phyloP scores from a whole-genome alignment of 352 stramenopile species.

The Pythium utonaiense region DNA sequence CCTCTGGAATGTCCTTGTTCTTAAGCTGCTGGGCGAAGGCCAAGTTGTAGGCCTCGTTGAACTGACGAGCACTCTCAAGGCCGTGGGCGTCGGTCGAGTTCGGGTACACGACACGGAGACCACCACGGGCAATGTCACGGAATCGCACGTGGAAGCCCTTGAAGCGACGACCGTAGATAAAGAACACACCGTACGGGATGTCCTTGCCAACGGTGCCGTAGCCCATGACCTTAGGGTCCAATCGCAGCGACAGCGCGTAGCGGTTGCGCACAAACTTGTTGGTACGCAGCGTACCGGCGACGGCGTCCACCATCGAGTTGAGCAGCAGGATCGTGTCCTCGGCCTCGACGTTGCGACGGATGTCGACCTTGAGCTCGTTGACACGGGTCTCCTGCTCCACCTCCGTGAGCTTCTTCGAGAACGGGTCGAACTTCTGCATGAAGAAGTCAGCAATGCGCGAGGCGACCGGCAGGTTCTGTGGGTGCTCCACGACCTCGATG shows the following conservation, averaged over 20 bases:
- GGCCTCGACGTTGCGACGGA: slow-evolving; percentile 68
- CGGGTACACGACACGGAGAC: slow-evolving; percentile 79
- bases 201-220: slow-evolving; percentile 84
- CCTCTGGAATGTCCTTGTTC: slow-evolving; percentile 99
- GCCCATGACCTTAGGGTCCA: slow-evolving; percentile 78
- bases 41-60: slow-evolving; percentile 96
- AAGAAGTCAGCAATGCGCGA: slow-evolving; percentile 95
- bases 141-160: slow-evolving; percentile 86
- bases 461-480: slow-evolving; percentile 87
- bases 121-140: slow-evolving; percentile 72
- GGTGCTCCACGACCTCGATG: slow-evolving; percentile 89
- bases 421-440: slow-evolving; percentile 82
- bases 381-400: slow-evolving; percentile 42
- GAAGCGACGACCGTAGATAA: slow-evolving; percentile 96
- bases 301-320: slow-evolving; percentile 75
- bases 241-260: slow-evolving; percentile 75
- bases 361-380: slow-evolving; percentile 63
- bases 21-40: slow-evolving; percentile 97
- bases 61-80: slow-evolving; percentile 81
- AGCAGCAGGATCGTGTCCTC: slow-evolving; percentile 72
- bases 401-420: slow-evolving; percentile 36
- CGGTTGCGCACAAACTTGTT: slow-evolving; percentile 82
- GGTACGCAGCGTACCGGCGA: slow-evolving; percentile 70
- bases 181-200: slow-evolving; percentile 95
- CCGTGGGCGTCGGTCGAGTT: slow-evolving; percentile 86